A percentile compares a stretch with the other conserved stretches of the same genome.
These are phyloP conservation scores for Cyberlindnera xishuangbannaensis DNA, from an alignment of 805 yeast species.

Conservation along the genomic window DNA sequence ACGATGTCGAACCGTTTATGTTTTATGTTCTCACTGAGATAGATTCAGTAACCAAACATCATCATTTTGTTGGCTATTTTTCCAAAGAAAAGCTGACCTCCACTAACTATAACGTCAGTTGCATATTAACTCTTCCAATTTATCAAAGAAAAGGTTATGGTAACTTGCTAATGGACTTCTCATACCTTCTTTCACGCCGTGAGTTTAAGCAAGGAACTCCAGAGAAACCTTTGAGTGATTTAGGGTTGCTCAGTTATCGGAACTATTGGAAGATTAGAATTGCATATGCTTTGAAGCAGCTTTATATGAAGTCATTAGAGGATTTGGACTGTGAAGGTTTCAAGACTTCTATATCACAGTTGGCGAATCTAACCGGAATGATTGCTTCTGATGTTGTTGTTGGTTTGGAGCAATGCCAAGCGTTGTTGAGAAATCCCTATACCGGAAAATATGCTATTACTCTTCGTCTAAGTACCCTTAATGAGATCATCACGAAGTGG, in stretches of 20 bases:
- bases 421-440: conserved; percentile 43
- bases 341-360: conserved; percentile 47
- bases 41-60: conserved; percentile 38
- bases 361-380: conserved; percentile 78
- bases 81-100: conserved; percentile 76
- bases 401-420: conserved; percentile 73
- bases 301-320: conserved; percentile 3
- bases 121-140: conserved; percentile 85
- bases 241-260: conserved; percentile 81
- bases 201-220: conserved; percentile 88
- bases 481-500: conserved; percentile 43
- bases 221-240: conserved; percentile 85
- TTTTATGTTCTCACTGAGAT: conserved; percentile 80
- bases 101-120: conserved; percentile 78
- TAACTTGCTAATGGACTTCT: conserved; percentile 78
- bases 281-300: conserved; percentile 33
- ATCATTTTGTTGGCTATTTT: conserved; percentile 90
- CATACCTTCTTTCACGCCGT: conserved; percentile 68
- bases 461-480: conserved; percentile 41
- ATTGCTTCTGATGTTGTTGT: conserved; percentile 78
- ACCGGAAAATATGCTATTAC: conserved; percentile 47
- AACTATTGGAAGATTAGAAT: conserved; percentile 78
- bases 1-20: conserved; percentile 92
- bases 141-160: conserved; percentile 90
- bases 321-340: conserved; percentile 7